Evolutionary conservation across 306 rosid species (phyloP).

Genomic region (Vachellia collinsii): DNA sequence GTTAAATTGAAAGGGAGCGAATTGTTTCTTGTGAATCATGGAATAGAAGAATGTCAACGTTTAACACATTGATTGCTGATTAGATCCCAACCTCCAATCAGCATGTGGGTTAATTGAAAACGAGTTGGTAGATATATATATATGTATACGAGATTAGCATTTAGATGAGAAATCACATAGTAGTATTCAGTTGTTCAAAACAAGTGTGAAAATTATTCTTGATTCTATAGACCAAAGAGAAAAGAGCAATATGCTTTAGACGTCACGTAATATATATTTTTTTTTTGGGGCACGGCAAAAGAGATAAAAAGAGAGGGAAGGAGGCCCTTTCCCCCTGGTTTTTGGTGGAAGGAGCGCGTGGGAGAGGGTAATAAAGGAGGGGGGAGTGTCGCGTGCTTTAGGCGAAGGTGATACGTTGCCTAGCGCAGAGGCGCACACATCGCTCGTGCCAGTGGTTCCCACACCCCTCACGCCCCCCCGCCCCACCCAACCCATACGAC

Average conservation of each 20-base stretch:
- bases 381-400: background rate
- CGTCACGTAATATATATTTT: too few relatives aligned
- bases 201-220: background rate
- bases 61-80: background rate
- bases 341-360: background rate
- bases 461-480: too few relatives aligned
- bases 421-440: slow-evolving; percentile 13
- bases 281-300: background rate
- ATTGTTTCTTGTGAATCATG: background rate
- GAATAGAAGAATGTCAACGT: background rate
- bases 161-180: background rate
- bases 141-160: background rate
- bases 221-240: background rate
- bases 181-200: background rate
- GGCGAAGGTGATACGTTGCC: background rate
- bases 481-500: background rate
- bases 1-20: background rate
- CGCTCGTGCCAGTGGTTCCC: background rate
- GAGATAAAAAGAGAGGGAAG: background rate
- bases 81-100: background rate
- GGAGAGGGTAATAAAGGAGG: background rate
- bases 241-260: background rate
- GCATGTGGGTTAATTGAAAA: background rate
- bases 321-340: background rate
- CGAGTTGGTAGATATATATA: background rate